These are phyloP conservation scores for Peronospora belbahrii DNA, from an alignment of 352 stramenopile species.

Conservation along the genomic window DNA sequence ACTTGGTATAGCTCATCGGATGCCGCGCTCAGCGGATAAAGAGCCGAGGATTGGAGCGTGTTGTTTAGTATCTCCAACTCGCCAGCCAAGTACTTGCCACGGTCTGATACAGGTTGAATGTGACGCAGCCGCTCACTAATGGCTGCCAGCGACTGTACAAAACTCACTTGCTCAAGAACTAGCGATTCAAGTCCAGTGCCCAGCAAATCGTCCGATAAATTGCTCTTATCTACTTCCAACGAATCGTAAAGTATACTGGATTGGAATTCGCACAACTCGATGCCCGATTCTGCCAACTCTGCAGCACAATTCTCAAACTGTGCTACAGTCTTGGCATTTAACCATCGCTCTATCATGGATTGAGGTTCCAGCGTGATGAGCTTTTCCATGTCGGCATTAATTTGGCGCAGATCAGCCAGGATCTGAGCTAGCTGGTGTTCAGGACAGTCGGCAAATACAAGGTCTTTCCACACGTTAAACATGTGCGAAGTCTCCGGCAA, in stretches of 20 bases:
- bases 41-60: conserved; percentile 41
- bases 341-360: conserved; percentile 50
- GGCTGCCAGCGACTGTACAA: conserved; percentile 58
- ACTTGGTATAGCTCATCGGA: conserved; percentile 72
- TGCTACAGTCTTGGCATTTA: conserved; percentile 38
- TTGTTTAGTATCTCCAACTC: conserved; percentile 55
- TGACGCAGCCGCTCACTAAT: conserved; percentile 67
- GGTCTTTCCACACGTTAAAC: conserved; percentile 49
- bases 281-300: conserved; percentile 35
- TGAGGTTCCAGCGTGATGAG: conserved; percentile 42
- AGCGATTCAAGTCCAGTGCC: conserved; percentile 41
- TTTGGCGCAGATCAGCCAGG: conserved; percentile 27
- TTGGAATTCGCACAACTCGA: conserved; percentile 62
- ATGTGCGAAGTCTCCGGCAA: conserved; percentile 17
- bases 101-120: conserved; percentile 49
- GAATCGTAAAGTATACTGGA: conserved; percentile 67
- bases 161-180: conserved; percentile 65
- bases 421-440: conserved; percentile 49
- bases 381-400: conserved; percentile 31
- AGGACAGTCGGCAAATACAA: conserved; percentile 50
- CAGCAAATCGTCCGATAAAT: conserved; percentile 1
- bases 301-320: conserved; percentile 47
- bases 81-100: conserved; percentile 33
- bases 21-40: conserved; percentile 64
- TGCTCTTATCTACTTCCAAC: conserved; percentile 25